Evolutionary conservation across 768 basidiomycete genomes (phyloP).

Genomic region (Suillus weaverae): DNA sequence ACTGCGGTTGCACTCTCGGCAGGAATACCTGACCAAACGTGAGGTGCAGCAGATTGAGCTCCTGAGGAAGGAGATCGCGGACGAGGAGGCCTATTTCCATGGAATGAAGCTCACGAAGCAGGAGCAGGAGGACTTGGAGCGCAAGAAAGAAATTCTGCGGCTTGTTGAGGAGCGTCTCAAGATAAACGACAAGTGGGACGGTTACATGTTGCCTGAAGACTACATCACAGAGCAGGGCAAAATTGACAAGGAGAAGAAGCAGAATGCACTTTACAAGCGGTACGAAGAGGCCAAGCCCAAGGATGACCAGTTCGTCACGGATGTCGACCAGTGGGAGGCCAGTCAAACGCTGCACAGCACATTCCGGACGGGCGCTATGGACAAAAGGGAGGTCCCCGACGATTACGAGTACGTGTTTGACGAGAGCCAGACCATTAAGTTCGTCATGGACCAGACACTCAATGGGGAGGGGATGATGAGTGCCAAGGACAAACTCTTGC

Average conservation of each 20-base stretch:
- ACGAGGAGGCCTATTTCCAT: constrained; percentile 86
- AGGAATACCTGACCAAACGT: constrained; percentile 95
- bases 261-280: constrained; percentile 87
- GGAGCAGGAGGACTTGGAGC: constrained; percentile 78
- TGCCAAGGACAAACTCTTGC: constrained; percentile 80
- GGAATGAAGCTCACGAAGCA: constrained; percentile 90
- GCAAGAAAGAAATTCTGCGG: constrained; percentile 88
- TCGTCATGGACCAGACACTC: constrained; percentile 81
- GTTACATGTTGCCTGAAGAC: constrained; percentile 95
- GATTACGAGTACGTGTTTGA: constrained; percentile 98
- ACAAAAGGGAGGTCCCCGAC: constrained; percentile 78
- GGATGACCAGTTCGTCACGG: constrained; percentile 93
- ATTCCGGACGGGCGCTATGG: constrained; percentile 89
- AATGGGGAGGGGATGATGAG: constrained; percentile 70
- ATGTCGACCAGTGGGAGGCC: constrained; percentile 97
- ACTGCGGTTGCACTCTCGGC: constrained; percentile 84
- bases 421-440: constrained; percentile 94
- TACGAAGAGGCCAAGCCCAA: constrained; percentile 93
- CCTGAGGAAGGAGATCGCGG: constrained; percentile 87
- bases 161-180: constrained; percentile 92
- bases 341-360: constrained; percentile 87
- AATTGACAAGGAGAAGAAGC: constrained; percentile 95
- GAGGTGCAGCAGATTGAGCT: constrained; percentile 96
- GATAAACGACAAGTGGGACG: constrained; percentile 95
- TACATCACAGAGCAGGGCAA: constrained; percentile 98